A percentile compares a stretch with the other conserved stretches of the same genome.
phyloP scores from a whole-genome alignment of 306 rosid genomes.

The Malus fusca region DNA sequence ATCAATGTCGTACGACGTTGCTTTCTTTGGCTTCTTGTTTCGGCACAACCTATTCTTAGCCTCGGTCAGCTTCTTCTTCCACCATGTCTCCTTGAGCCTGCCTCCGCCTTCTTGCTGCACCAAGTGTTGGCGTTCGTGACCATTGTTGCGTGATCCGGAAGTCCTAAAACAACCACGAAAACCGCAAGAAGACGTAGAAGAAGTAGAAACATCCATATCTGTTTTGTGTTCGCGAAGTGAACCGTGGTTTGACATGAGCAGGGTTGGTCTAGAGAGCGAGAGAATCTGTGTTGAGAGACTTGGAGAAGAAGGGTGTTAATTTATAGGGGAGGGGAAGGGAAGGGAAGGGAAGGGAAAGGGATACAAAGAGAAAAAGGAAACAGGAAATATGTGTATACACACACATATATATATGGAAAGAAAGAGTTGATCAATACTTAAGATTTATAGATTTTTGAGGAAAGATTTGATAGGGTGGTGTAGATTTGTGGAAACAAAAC shows the following conservation, averaged over 20 bases:
- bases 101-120: constrained; percentile 13
- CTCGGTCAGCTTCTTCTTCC: constrained; percentile 34
- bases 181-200: not conserved
- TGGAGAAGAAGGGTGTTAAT: not conserved
- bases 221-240: constrained; percentile 18
- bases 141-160: constrained; percentile 6
- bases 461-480: not conserved
- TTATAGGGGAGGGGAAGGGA: not conserved
- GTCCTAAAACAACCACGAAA: constrained; percentile 46
- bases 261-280: constrained; percentile 12
- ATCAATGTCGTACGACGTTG: constrained; percentile 49
- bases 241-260: not conserved
- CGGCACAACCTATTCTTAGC: not conserved
- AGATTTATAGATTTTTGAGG: not conserved
- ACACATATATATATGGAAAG: not conserved
- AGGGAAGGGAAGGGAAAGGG: not conserved
- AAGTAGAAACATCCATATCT: not conserved
- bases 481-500: not conserved
- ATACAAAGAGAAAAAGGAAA: not conserved
- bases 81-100: constrained; percentile 31
- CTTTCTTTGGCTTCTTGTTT: constrained; percentile 11
- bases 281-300: not conserved
- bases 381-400: not conserved
- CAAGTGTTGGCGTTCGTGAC: constrained; percentile 1
- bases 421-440: not conserved